A percentile compares a stretch with the other conserved stretches of the same genome.
phyloP scores from a whole-genome alignment of 345 rosid genomes.

The Heritiera fomes region DNA sequence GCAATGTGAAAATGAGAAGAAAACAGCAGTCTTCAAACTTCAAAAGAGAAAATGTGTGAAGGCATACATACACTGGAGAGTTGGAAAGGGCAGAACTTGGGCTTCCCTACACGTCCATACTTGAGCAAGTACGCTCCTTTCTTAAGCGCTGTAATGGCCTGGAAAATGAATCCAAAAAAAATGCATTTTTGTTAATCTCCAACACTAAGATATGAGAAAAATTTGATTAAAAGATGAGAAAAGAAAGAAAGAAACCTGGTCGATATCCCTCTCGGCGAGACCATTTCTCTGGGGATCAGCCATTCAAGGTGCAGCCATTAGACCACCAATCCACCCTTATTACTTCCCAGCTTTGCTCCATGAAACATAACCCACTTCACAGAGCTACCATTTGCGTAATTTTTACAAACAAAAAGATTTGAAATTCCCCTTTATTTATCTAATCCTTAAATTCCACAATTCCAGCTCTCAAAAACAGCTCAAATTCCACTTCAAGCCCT shows the following conservation, averaged over 20 bases:
- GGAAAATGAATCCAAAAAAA: slow-evolving; percentile 13
- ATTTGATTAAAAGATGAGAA: background rate
- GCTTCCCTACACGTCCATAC: slow-evolving; percentile 90
- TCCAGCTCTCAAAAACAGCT: slow-evolving; percentile 24
- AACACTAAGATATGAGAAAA: background rate
- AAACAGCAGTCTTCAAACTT: background rate
- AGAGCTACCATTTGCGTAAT: background rate
- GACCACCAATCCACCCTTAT: slow-evolving; percentile 40
- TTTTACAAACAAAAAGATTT: background rate
- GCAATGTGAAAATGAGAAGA: background rate
- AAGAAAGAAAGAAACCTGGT: slow-evolving; percentile 52
- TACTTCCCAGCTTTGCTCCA: slow-evolving; percentile 31
- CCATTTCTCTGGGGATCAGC: slow-evolving; percentile 67
- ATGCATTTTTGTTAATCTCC: background rate
- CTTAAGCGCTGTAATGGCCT: slow-evolving; percentile 87
- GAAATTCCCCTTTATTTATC: slow-evolving; percentile 8
- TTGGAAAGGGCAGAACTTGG: slow-evolving; percentile 84
- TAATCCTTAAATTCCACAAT: slow-evolving; percentile 33
- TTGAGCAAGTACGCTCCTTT: slow-evolving; percentile 81
- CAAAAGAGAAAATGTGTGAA: background rate
- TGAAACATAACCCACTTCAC: slow-evolving; percentile 24
- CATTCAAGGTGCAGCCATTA: slow-evolving; percentile 73
- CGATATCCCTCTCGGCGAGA: slow-evolving; percentile 74
- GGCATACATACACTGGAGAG: slow-evolving; percentile 65
- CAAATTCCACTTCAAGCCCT: slow-evolving; percentile 1